Percentiles rank a stretch among this genome's conserved stretches.
phyloP scores from a whole-genome alignment of 2,329 filamentous ascomycete species.

The Curvularia lunata region DNA sequence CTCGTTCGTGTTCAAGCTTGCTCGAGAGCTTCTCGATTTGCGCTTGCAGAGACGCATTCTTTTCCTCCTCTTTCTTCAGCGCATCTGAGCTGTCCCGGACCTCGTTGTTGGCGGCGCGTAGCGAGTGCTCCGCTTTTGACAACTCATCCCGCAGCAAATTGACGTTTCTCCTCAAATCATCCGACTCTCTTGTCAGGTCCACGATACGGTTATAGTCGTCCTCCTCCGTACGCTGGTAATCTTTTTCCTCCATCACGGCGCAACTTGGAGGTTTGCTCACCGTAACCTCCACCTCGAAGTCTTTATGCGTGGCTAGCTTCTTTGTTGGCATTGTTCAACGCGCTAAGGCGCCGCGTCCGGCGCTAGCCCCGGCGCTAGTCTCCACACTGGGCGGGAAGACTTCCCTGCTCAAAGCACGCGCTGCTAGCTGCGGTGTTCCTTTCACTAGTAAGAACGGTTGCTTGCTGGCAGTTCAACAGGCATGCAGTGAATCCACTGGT shows the following conservation, averaged over 20 bases:
- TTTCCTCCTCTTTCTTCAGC: slow-evolving; percentile 1
- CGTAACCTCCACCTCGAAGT: slow-evolving; percentile 4
- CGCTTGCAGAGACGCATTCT: slow-evolving; percentile 3
- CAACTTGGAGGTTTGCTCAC: slow-evolving; percentile 7
- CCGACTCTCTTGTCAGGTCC: slow-evolving; percentile 2
- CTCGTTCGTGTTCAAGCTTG: slow-evolving; percentile 1
- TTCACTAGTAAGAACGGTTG: neutral
- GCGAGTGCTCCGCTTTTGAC: neutral
- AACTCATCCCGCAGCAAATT: neutral
- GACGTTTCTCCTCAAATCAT: neutral
- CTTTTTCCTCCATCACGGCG: slow-evolving; percentile 3
- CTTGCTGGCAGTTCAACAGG: neutral
- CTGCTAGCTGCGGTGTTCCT: neutral
- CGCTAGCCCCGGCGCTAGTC: slow-evolving; percentile 8
- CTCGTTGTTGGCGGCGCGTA: slow-evolving; percentile 1
- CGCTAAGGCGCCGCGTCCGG: slow-evolving; percentile 13
- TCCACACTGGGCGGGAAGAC: slow-evolving; percentile 8
- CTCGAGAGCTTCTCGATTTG: slow-evolving; percentile 4
- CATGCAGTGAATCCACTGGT: no score
- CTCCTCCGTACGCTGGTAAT: slow-evolving; percentile 5
- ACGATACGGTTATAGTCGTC: slow-evolving; percentile 4
- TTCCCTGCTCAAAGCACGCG: slow-evolving; percentile 3
- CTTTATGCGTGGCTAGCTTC: slow-evolving; percentile 16
- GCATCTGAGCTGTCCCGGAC: neutral
- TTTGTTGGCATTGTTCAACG: slow-evolving; percentile 14